Evolutionary conservation across 805 yeast genomes (phyloP), one percentile per base, ranked within the genome.

Genomic region (Wickerhamiella parazyma): DNA sequence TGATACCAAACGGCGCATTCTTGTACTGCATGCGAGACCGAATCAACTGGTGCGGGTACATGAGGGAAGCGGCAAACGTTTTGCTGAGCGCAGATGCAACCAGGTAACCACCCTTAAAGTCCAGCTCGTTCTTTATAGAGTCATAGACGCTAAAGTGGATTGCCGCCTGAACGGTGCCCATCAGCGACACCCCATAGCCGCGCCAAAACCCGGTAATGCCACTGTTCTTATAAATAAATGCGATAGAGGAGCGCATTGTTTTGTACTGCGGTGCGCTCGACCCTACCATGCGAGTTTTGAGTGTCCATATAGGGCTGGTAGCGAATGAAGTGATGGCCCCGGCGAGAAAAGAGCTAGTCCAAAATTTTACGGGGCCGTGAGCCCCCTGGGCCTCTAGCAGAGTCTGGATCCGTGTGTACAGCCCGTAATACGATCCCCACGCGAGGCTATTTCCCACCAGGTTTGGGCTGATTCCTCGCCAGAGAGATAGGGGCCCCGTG

Each of bases 261-360:
- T 60, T 59, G 55, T 85, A 84, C 0, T 83, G 78, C 12, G 69
- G 12, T 36, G 45, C 12, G 54, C 48, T 11, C 59, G 55, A 1
- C 73, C 86, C 76, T 54, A 87, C 68, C 51, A 89, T 79, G 48
- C 97, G 69, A 0, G 98, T 91, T 60, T 91, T 91, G 16, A 91
- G 59, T 1, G 91, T 95, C 98, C 98, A 89, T 9, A 89, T 72
- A 1, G 98, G 98, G 56, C 86, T 91, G 1, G 98, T 87, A 12
- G 82, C 34, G 0, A 84, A 44, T 1, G 93, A 72, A 0, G 95
- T 84, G 4, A 76, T 54, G 33, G 76, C 55, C 0, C 98, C 98
- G 0, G 96, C 86, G 1, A 69, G 49, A 38, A 76, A 70, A 2
- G 86, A 79, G 53, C 58, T 75, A 75, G 48, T 70, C 67, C 44